Percentiles rank a stretch among this genome's conserved stretches.
Evolutionary conservation across 768 basidiomycete species (phyloP).

Genomic region (Rickenella mellea): DNA sequence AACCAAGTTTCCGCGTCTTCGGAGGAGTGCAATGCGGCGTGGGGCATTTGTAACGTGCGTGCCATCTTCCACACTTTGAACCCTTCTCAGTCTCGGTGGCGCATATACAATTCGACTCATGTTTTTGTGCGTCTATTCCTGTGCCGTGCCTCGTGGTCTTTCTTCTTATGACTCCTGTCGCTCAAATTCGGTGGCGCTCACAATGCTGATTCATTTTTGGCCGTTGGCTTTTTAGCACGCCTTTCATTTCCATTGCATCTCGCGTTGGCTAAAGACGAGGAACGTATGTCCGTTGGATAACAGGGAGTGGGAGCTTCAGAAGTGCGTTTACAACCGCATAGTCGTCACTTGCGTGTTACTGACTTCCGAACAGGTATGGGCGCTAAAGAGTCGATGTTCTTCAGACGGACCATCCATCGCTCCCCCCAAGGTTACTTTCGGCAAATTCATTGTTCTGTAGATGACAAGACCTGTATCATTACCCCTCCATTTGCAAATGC

Average conservation of each 20-base stretch:
- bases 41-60: constrained; percentile 96
- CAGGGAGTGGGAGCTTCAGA: constrained; percentile 94
- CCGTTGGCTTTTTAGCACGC: constrained; percentile 56
- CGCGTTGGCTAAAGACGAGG: constrained; percentile 96
- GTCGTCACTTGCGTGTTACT: background rate
- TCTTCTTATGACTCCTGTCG: too few species aligned
- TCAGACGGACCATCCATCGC: background rate
- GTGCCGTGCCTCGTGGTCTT: background rate
- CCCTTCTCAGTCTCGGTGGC: background rate
- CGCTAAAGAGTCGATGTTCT: constrained; percentile 18
- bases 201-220: background rate
- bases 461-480: too few species aligned
- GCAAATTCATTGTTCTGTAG: background rate
- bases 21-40: constrained; percentile 96
- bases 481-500: background rate
- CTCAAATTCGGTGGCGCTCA: background rate
- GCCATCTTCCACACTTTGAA: constrained; percentile 1
- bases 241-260: constrained; percentile 99
- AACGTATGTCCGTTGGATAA: constrained; percentile 94
- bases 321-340: constrained; percentile 42
- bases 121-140: background rate
- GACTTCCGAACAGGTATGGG: constrained; percentile 25
- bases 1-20: constrained; percentile 96
- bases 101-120: constrained; percentile 1
- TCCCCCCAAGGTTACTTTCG: background rate